Evolutionary conservation across 148 eudicot genomes (phyloP).

Genomic region (Polygonum maritimum): DNA sequence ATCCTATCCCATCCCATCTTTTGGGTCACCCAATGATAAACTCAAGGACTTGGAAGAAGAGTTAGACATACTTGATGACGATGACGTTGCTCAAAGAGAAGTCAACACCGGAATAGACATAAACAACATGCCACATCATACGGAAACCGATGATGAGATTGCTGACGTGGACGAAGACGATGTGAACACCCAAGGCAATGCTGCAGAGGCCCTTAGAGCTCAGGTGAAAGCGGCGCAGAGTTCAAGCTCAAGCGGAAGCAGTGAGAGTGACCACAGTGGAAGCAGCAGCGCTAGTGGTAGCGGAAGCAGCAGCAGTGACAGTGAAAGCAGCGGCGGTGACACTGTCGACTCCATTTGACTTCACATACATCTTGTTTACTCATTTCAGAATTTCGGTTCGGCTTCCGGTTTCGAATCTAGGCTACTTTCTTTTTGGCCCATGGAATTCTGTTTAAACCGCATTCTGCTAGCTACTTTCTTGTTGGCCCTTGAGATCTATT

Average conservation of each 20-base stretch:
- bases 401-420: not conserved
- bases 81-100: conserved; percentile 12
- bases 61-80: conserved; percentile 64
- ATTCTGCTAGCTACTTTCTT: too few relatives aligned
- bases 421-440: not conserved
- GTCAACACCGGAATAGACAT: conserved; percentile 23
- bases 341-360: conserved; percentile 48
- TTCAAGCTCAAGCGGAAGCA: conserved; percentile 71
- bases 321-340: conserved; percentile 45
- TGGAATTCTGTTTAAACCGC: not conserved
- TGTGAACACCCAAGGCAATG: conserved; percentile 43
- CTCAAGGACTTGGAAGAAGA: conserved; percentile 64
- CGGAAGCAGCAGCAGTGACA: conserved; percentile 26
- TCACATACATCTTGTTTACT: not conserved
- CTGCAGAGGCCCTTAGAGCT: conserved; percentile 85
- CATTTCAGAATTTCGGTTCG: not conserved
- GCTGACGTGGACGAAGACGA: conserved; percentile 81
- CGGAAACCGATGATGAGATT: conserved; percentile 68
- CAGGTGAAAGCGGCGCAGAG: conserved; percentile 59
- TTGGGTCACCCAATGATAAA: conserved; percentile 42
- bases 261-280: conserved; percentile 59
- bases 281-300: conserved; percentile 52
- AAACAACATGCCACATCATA: conserved; percentile 65
- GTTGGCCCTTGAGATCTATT: not conserved
- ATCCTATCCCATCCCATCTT: conserved; percentile 26